Conservation (phyloP, 139 green algal species). For the Coccomyxa sp. region DNA sequence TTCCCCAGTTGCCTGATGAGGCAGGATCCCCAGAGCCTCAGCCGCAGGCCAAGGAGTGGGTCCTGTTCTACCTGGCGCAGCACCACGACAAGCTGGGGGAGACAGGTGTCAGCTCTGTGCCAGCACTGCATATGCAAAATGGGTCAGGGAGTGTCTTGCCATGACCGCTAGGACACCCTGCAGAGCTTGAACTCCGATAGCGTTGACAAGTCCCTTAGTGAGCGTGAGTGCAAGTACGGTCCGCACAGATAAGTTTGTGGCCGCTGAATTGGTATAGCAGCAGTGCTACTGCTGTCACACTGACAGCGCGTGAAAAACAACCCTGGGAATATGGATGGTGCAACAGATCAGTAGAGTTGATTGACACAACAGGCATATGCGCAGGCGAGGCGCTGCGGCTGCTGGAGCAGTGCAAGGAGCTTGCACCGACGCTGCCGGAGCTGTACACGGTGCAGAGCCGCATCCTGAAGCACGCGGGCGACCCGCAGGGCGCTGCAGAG, state of each 20-base stretch:
- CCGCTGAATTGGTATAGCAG: too few relatives aligned
- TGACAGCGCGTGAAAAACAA: too few relatives aligned
- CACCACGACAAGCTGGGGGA: constrained; percentile 66
- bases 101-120: constrained; percentile 1
- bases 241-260: too few relatives aligned
- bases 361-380: too few relatives aligned
- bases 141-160: too few relatives aligned
- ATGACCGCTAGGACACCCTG: too few relatives aligned
- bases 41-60: constrained; percentile 58
- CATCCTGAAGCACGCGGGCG: constrained; percentile 76
- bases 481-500: constrained; percentile 50
- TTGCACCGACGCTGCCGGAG: constrained; percentile 74
- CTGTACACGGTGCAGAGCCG: constrained; percentile 51
- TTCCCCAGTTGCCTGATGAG: constrained; percentile 10
- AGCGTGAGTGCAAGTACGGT: too few relatives aligned
- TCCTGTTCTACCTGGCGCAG: constrained; percentile 75
- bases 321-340: too few relatives aligned
- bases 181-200: too few relatives aligned
- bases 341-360: too few relatives aligned
- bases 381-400: constrained; percentile 51
- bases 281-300: too few relatives aligned
- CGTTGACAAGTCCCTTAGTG: too few relatives aligned
- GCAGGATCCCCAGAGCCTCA: background rate
- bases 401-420: constrained; percentile 56
- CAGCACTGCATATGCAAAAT: background rate